phyloP scores from a whole-genome alignment of 306 rosid species.

The Cucurbita argyrosperma region DNA sequence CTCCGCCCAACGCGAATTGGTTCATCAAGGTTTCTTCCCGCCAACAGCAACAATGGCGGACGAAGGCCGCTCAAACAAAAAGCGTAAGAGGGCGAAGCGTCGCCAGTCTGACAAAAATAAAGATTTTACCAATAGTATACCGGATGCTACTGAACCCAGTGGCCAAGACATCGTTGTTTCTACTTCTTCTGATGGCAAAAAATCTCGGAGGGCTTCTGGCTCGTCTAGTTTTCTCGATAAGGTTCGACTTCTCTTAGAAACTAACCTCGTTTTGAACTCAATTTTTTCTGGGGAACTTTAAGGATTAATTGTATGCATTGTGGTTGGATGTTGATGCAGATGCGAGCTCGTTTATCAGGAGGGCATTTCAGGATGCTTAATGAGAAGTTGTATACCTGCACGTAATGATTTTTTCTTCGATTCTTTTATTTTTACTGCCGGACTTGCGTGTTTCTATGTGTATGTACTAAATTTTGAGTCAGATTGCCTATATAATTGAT shows the following conservation, averaged over 20 bases:
- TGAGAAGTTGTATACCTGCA: constrained; percentile 96
- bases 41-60: constrained; percentile 20
- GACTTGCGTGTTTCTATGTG: neutral
- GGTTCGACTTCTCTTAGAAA: constrained; percentile 11
- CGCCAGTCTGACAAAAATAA: constrained; percentile 1
- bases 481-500: neutral
- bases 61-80: constrained; percentile 15
- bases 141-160: neutral
- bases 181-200: constrained; percentile 14
- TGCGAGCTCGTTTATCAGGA: constrained; percentile 77
- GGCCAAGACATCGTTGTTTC: constrained; percentile 1
- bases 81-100: constrained; percentile 32
- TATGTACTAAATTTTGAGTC: neutral
- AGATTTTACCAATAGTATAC: neutral
- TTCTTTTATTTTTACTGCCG: neutral
- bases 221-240: constrained; percentile 54
- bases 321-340: constrained; percentile 28
- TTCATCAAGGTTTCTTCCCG: neutral
- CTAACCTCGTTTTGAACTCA: neutral
- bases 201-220: constrained; percentile 19
- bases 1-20: neutral
- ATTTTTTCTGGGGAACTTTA: neutral
- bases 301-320: neutral
- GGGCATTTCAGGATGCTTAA: constrained; percentile 95
- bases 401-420: constrained; percentile 21